Base-by-base conservation (phyloP, 805 yeast genomes). In the Kodamaea fukazawae region DNA sequence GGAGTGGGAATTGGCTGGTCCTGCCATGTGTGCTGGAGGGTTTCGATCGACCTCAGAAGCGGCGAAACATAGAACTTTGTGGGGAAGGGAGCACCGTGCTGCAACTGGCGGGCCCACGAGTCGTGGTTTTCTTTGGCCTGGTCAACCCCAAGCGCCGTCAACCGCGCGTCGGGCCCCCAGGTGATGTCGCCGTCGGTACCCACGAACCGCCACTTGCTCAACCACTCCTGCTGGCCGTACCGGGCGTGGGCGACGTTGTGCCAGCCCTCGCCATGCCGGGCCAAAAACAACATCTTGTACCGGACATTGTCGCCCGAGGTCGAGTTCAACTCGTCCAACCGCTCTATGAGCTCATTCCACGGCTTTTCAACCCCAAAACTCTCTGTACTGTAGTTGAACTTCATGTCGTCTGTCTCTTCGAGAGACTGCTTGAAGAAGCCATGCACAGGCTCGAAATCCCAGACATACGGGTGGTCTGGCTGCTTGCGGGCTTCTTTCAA, bases 251-350 rank as follows among this genome's bases (percentile, higher is more conserved):
- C 49, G 7, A 46, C 38, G 25, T 57, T 57, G 42, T 56, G 61
- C 50, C 46, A 56, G 8, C 61, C 61, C 33, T 57, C 58, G 26
- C 61, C 61, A 32, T 57, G 61, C 14, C 61, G 45, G 13, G 60
- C 60, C 34, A 57, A 48, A 29, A 52, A 47, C 25, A 57, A 29
- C 25, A 55, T 38, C 40, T 57, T 57, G 46, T 56, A 57, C 26
- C 34, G 25, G 15, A 41, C 50, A 38, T 52, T 46, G 2, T 15
- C 35, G 4, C 47, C 41, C 10, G 55, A 47, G 8, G 22, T 14
- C 2, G 13, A 20, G 32, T 54, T 54, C 30, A 55, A 43, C 4
- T 20, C 38, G 6, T 33, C 44, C 27, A 57, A 38, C 20, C 43
- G 42, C 10, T 14, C 35, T 12, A 34, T 29, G 30, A 53, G 39